These are phyloP conservation scores for Nicotiana undulata DNA, from an alignment of 257 asterid species.

Conservation along the genomic window DNA sequence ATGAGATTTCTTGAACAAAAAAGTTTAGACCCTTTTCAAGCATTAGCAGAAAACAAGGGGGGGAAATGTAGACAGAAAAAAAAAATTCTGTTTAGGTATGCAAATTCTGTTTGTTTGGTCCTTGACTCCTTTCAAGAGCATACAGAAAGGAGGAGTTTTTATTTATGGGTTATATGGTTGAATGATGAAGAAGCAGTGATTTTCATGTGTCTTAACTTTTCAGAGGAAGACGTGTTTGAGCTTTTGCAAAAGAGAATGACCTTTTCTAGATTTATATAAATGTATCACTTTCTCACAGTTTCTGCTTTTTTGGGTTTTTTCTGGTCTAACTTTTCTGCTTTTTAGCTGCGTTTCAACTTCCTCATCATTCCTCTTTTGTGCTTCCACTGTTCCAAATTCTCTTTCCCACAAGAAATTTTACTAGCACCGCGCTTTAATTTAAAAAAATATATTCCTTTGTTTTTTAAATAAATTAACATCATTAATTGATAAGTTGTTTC, in stretches of 20 bases:
- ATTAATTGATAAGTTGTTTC: not conserved
- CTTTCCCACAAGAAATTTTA: not conserved
- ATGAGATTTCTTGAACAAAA: not conserved
- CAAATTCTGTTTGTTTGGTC: not conserved
- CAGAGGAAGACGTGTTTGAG: not conserved
- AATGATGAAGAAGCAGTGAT: not conserved
- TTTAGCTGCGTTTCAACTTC: constrained; percentile 8
- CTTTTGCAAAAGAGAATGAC: not conserved
- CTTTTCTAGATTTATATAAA: not conserved
- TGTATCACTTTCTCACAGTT: not conserved
- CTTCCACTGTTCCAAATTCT: not conserved
- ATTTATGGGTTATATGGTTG: not conserved
- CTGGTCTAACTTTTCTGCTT: constrained; percentile 3
- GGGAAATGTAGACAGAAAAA: not conserved
- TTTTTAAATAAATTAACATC: too few species aligned
- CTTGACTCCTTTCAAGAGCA: not conserved
- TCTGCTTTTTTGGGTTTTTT: not conserved
- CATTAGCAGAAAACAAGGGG: not conserved
- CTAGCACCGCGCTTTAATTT: too few species aligned
- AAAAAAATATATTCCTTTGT: not conserved
- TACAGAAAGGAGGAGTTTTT: not conserved
- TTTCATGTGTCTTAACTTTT: not conserved
- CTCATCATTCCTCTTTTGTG: constrained; percentile 23
- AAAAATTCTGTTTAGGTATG: not conserved
- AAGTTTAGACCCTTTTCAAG: not conserved